phyloP scores from a whole-genome alignment of 2,329 filamentous ascomycete genomes.

The Mycosphaerella sp. region DNA sequence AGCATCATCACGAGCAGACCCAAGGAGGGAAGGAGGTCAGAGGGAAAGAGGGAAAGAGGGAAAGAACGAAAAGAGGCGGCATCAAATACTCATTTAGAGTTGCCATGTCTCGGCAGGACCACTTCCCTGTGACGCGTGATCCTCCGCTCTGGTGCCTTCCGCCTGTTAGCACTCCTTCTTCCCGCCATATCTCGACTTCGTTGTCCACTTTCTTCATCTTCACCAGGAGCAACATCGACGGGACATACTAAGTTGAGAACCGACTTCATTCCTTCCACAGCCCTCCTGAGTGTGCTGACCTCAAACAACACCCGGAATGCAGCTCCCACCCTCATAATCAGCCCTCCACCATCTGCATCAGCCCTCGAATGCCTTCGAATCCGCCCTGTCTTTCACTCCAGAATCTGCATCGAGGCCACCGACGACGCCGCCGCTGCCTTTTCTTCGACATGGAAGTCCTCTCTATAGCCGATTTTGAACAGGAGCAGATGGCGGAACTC shows the following conservation, averaged over 20 bases:
- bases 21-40: background rate
- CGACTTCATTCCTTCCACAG: background rate
- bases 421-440: background rate
- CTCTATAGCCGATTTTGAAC: slow-evolving; percentile 18
- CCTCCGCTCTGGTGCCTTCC: no score
- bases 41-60: background rate
- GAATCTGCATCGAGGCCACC: background rate
- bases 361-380: background rate
- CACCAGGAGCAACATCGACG: background rate
- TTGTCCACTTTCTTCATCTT: background rate
- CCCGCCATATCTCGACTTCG: background rate
- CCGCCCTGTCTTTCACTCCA: background rate
- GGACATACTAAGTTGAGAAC: background rate
- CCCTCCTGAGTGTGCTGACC: background rate
- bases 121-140: no score
- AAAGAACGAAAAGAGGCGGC: no score
- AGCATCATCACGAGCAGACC: background rate
- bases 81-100: no score
- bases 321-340: background rate
- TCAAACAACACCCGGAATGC: background rate
- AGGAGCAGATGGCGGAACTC: slow-evolving; percentile 5
- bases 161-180: no score
- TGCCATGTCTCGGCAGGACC: no score
- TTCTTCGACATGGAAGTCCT: slow-evolving; percentile 12
- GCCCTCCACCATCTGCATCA: background rate